phyloP scores from a whole-genome alignment of 306 rosid genomes.

The Prunus mume region DNA sequence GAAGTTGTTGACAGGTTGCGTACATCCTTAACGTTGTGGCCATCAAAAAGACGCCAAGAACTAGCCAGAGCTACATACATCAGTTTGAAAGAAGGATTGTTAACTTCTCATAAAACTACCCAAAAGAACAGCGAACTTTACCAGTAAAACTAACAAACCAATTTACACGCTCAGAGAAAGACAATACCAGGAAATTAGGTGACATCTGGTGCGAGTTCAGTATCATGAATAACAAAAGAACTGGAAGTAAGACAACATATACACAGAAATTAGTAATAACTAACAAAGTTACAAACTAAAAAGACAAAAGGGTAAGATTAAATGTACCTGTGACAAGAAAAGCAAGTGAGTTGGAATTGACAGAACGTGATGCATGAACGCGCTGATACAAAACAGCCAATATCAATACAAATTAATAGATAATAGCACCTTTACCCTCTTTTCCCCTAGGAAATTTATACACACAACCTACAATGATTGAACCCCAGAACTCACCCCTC shows the following conservation, averaged over 20 bases:
- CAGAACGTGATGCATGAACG: constrained; percentile 71
- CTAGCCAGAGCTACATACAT: constrained; percentile 76
- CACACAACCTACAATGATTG: neutral
- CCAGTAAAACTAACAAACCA: constrained; percentile 14
- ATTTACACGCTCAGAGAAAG: constrained; percentile 20
- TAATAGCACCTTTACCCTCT: neutral
- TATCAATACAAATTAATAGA: constrained; percentile 2
- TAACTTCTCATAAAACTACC: neutral
- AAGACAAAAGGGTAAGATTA: neutral
- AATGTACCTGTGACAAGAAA: constrained; percentile 91
- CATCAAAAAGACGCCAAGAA: constrained; percentile 95
- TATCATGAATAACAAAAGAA: constrained; percentile 85
- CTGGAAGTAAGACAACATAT: constrained; percentile 42
- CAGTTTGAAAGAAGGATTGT: constrained; percentile 6
- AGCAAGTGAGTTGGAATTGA: constrained; percentile 84
- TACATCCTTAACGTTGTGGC: constrained; percentile 96
- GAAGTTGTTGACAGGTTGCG: constrained; percentile 97
- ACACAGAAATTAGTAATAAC: constrained; percentile 2
- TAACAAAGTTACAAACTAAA: neutral
- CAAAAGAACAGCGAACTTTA: neutral
- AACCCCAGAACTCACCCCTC: neutral
- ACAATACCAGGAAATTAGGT: constrained; percentile 81
- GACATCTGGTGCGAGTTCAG: constrained; percentile 94
- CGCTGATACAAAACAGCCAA: constrained; percentile 36
- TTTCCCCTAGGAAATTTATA: neutral